Evolutionary conservation across 345 rosid genomes (phyloP), one percentile per base, ranked within the genome.

Genomic region (Aquilaria yunnanensis): DNA sequence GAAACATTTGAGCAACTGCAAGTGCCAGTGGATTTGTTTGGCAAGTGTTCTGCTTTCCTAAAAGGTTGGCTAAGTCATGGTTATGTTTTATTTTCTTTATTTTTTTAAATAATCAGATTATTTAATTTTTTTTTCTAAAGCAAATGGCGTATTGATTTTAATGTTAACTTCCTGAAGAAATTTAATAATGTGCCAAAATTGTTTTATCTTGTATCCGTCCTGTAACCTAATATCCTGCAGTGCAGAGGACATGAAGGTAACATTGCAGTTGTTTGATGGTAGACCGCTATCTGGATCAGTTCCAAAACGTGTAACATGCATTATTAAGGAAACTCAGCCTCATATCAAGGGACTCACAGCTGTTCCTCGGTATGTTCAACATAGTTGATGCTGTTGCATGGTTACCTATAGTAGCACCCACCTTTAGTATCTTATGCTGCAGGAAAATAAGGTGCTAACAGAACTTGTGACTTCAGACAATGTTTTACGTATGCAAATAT

Each of bases 211-310:
- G 57, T 54, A 1, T 37, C 43, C 8, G 43, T 37, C 43, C 43
- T 37, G 43, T 37, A 37, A 32, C 54, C 2, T 49, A 30, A 31
- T 61, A 51, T 68, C 51, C 13, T 77, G 67, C 57, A 72, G 65
- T 56, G 66, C 89, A 93, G 98, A 90, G 84, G 97, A 84, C 71
- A 88, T 90, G 96, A 83, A 68, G 70, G 90, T 90, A 64, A 70
- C 68, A 59, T 56, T 90, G 75, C 89, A 89, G 70, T 69, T 93
- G 60, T 90, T 70, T 71, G 90, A 86, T 67, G 97, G 84, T 69
- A 80, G 79, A 67, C 83, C 96, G 54, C 78, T 93, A 72, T 76
- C 85, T 56, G 97, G 82, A 66, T 77, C 90, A 53, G 65, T 93
- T 68, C 98, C 97, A 48, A 90, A 82, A 75, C 91, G 83, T 57